Base-by-base conservation (phyloP, 495 filamentous ascomycete genomes). In the Penicillium silybi region DNA sequence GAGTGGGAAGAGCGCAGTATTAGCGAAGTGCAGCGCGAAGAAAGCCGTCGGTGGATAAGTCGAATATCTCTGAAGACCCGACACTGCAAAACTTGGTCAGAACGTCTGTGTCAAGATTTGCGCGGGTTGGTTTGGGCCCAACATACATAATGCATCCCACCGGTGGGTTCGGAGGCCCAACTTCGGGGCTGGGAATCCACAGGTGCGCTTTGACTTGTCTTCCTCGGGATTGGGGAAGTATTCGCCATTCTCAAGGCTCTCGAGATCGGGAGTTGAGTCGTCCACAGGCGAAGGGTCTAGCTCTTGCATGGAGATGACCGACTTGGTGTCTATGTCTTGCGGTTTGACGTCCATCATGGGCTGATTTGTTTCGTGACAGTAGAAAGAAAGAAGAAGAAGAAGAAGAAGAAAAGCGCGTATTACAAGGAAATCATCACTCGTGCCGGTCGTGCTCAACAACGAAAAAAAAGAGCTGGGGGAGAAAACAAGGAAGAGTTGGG, bases 11-110 rank as follows among this genome's bases (percentile, higher is more conserved):
- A 91, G 62, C 2, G 87, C 85, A n/a, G 85, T 88, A 41, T 88
- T 96, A 41, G 86, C 78, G 43, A 93, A 73, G 70, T 97, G 92
- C 46, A 92, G 69, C 45, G 80, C 71, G 42, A 84, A 74, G 79
- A 92, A 97, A 55, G 87, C 63, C 38, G 84, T 85, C 65, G 95
- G 90, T 35, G 87, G 84, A 68, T 96, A 96, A 59, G 86, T 86
- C 13, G 89, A 92, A 76, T 93, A 96, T 66, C 79, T 84, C 63
- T 96, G 92, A 25, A 92, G 73, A 41, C 87, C 85, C 19, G 79
- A 79, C 56, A 96, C 90, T 95, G 62, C 15, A 32, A 1, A 8
- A 23, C 38, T 35, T 15, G 43, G 46, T 52, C 37, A 53, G 49
- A 25, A 34, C 39, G 3, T 16, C 26, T 34, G 1, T 35, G 2